Conservation (phyloP, 2,329 filamentous ascomycete genomes). For the Penicillium janthinellum region DNA sequence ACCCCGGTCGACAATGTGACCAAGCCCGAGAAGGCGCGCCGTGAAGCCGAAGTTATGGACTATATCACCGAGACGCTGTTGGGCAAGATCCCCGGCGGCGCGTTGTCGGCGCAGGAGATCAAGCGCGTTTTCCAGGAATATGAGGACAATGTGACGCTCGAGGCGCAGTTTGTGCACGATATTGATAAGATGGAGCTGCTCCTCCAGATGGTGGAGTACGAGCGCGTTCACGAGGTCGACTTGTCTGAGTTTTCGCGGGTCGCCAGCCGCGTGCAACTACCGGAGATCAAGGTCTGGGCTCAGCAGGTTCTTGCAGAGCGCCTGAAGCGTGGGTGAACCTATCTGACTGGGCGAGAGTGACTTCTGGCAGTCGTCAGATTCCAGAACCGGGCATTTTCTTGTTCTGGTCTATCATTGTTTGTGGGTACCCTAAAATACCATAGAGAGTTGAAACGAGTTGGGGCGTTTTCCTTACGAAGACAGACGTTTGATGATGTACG, state of each 20-base stretch:
- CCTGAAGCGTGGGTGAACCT: constrained; percentile 48
- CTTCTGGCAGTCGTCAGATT: background rate
- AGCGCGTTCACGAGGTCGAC: constrained; percentile 72
- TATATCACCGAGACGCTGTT: constrained; percentile 76
- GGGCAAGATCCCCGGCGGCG: constrained; percentile 71
- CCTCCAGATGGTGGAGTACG: constrained; percentile 95
- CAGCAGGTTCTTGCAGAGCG: constrained; percentile 75
- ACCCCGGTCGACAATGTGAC: constrained; percentile 83
- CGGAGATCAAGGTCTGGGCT: constrained; percentile 80
- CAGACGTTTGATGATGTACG: constrained; percentile 16
- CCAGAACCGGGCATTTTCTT: constrained; percentile 15
- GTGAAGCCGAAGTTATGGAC: constrained; percentile 89
- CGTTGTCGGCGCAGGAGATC: constrained; percentile 67
- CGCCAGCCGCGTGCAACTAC: constrained; percentile 68
- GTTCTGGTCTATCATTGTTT: constrained; percentile 5
- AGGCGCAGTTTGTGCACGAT: constrained; percentile 91
- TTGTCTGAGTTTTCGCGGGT: constrained; percentile 87
- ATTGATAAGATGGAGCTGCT: constrained; percentile 96
- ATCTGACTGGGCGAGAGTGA: background rate
- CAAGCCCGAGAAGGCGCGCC: constrained; percentile 85
- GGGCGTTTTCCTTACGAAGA: constrained; percentile 15
- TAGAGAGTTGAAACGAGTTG: constrained; percentile 15
- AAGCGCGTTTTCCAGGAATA: constrained; percentile 90
- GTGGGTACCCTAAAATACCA: constrained; percentile 19
- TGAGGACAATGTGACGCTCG: constrained; percentile 79